Evolutionary conservation across 768 basidiomycete genomes (phyloP), one percentile per base, ranked within the genome.

Genomic region (Kwoniella heveanensis): DNA sequence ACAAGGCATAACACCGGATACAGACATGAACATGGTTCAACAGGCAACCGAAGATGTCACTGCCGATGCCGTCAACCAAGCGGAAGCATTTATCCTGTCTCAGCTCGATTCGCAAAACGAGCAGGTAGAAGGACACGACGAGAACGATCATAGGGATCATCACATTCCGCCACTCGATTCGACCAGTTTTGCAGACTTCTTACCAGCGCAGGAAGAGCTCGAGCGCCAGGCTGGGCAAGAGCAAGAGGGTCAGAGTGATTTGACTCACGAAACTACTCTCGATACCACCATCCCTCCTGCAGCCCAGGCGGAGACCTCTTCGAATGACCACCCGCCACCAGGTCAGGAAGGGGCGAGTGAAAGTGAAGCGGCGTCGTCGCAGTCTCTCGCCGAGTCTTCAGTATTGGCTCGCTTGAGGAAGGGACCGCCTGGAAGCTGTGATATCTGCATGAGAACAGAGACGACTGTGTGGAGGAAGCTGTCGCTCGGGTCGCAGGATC

Each of bases 391-490:
- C 19, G 39, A 44, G 19, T 44, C 39, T 17, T 37, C 30, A 39
- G 72, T 71, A 3, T 47, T 73, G 44, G 62, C 69, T 1, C 51
- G 72, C 37, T 32, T 73, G 62, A 71, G 65, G 39, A 65, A 72
- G 52, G 73, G 71, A 39, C 57, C 63, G 3, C 71, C 71, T 26
- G 73, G 73, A n/a, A 74, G 71, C 47, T 77, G 76, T 47, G 76
- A 74, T 65, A 67, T 77, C 36, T 77, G 76, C 39, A 66, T 54
- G 36, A 54, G 76, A 44, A 74, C 71, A 10, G 66, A 71, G 52
- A 77, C 76, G 10, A 69, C 57, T 10, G 71, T 70, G 2, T 77
- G 76, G 76, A 56, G 76, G 26, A 77, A 77, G 57, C 29, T 77
- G 17, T 27, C 47, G 1, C 53, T 72, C 7, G 69, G 64, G 19